Evolutionary conservation across 768 basidiomycete genomes (phyloP).

Genomic region (Pisolithus albus): DNA sequence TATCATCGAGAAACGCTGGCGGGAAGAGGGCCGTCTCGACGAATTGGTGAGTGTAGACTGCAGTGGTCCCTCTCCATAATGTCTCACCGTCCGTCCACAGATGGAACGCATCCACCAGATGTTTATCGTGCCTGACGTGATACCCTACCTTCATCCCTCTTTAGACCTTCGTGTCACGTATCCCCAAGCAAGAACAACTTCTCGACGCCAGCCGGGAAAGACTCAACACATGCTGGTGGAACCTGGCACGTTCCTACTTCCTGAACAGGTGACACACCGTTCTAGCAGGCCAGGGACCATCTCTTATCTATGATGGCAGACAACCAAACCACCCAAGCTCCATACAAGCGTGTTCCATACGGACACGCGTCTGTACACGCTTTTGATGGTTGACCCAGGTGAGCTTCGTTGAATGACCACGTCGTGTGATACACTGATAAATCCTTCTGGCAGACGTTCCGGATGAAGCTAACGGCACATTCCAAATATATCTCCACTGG

Average conservation of each 20-base stretch:
- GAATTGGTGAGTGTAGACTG: constrained; percentile 47
- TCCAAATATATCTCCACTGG: constrained; percentile 78
- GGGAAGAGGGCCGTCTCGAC: constrained; percentile 77
- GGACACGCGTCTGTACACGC: constrained; percentile 75
- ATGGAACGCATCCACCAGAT: constrained; percentile 94
- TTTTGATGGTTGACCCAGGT: constrained; percentile 88
- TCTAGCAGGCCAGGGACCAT: background rate
- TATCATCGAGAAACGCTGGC: constrained; percentile 78
- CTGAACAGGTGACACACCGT: constrained; percentile 52
- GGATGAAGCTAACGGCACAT: constrained; percentile 57
- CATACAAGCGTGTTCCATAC: constrained; percentile 76
- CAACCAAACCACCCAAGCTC: constrained; percentile 54
- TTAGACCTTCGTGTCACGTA: constrained; percentile 67
- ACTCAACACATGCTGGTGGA: constrained; percentile 41
- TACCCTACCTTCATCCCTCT: constrained; percentile 64
- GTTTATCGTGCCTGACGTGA: constrained; percentile 82
- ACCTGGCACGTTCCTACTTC: constrained; percentile 61
- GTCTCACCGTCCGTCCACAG: constrained; percentile 30
- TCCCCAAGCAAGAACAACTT: constrained; percentile 27
- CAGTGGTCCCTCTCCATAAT: background rate
- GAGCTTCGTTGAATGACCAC: constrained; percentile 22
- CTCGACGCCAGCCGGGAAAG: constrained; percentile 16
- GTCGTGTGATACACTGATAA: constrained; percentile 5
- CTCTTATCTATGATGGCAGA: constrained; percentile 30
- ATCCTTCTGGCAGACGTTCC: constrained; percentile 61